A percentile compares a stretch with the other conserved stretches of the same genome.
phyloP scores from a whole-genome alignment of 345 rosid genomes.

The Acer saccharum region DNA sequence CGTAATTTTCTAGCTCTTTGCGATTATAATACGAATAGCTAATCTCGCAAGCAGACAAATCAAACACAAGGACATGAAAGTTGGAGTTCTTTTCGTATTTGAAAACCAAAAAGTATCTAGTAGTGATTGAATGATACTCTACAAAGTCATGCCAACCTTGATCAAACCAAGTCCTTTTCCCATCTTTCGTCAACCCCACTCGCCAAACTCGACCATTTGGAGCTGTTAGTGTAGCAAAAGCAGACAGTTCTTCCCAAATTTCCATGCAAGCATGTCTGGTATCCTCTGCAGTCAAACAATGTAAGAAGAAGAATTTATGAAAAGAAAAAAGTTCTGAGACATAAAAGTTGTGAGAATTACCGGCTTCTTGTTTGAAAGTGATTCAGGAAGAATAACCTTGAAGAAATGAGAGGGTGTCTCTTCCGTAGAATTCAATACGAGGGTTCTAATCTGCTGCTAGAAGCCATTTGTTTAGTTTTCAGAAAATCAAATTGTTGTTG shows the following conservation, averaged over 20 bases:
- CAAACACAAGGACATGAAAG: slow-evolving; percentile 37
- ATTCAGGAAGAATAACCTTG: neutral
- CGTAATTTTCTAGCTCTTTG: no score
- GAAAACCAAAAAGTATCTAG: slow-evolving; percentile 38
- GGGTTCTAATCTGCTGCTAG: neutral
- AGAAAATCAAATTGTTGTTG: neutral
- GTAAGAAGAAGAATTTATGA: no score
- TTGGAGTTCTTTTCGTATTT: slow-evolving; percentile 33
- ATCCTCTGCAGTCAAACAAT: slow-evolving; percentile 31
- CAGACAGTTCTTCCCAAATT: slow-evolving; percentile 37
- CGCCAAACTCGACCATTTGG: slow-evolving; percentile 43
- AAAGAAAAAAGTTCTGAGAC: neutral
- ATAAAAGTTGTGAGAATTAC: neutral
- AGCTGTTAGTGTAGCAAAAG: slow-evolving; percentile 26
- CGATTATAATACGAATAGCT: slow-evolving; percentile 17
- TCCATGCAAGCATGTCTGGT: slow-evolving; percentile 37
- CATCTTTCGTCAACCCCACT: slow-evolving; percentile 29
- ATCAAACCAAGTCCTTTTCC: slow-evolving; percentile 36
- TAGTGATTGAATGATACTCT: slow-evolving; percentile 34
- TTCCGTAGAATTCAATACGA: neutral
- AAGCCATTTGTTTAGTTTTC: neutral
- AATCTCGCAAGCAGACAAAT: slow-evolving; percentile 40
- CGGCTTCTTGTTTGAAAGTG: neutral
- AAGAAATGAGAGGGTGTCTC: neutral
- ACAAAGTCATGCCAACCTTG: slow-evolving; percentile 44